These are phyloP conservation scores for Calonectria henricotiae DNA, from an alignment of 2,329 filamentous ascomycete species.

Conservation along the genomic window DNA sequence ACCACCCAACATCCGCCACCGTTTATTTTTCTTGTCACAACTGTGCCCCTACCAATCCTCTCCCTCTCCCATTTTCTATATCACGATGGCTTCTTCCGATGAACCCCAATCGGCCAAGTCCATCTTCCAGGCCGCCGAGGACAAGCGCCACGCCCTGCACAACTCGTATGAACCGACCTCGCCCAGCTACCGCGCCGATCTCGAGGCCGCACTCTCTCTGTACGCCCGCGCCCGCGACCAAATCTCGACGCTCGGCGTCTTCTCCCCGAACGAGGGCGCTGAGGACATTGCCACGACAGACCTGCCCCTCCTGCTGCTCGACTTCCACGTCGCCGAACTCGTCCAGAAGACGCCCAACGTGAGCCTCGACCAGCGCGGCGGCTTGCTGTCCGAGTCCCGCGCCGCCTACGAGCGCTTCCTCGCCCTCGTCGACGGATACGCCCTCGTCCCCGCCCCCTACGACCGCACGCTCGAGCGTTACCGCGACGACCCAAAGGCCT, in stretches of 20 bases:
- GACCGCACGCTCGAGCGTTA: slow-evolving; percentile 82
- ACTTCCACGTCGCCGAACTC: slow-evolving; percentile 86
- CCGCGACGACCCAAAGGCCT: slow-evolving; percentile 79
- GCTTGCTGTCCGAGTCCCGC: slow-evolving; percentile 75
- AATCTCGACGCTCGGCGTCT: slow-evolving; percentile 82
- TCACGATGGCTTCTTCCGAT: slow-evolving; percentile 58
- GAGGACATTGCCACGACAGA: slow-evolving; percentile 92
- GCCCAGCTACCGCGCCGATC: slow-evolving; percentile 77
- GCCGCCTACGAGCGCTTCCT: slow-evolving; percentile 86
- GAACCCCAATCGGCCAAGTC: slow-evolving; percentile 68
- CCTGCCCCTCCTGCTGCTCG: slow-evolving; percentile 86
- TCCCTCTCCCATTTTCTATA: not conserved
- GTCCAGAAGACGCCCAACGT: slow-evolving; percentile 76
- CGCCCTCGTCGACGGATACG: slow-evolving; percentile 83
- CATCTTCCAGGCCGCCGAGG: slow-evolving; percentile 68
- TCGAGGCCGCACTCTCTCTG: slow-evolving; percentile 77
- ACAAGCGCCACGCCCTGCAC: slow-evolving; percentile 73
- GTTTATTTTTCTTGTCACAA: not conserved
- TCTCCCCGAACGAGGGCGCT: slow-evolving; percentile 90
- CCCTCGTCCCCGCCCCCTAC: slow-evolving; percentile 77
- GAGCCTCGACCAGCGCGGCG: slow-evolving; percentile 71
- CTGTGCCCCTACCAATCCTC: not conserved
- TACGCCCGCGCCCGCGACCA: slow-evolving; percentile 83
- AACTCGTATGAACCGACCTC: slow-evolving; percentile 76
- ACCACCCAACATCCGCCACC: slow-evolving; percentile 35